These are phyloP conservation scores for Hanseniaspora occidentalis DNA, from an alignment of 805 yeast genomes.

Conservation along the genomic window DNA sequence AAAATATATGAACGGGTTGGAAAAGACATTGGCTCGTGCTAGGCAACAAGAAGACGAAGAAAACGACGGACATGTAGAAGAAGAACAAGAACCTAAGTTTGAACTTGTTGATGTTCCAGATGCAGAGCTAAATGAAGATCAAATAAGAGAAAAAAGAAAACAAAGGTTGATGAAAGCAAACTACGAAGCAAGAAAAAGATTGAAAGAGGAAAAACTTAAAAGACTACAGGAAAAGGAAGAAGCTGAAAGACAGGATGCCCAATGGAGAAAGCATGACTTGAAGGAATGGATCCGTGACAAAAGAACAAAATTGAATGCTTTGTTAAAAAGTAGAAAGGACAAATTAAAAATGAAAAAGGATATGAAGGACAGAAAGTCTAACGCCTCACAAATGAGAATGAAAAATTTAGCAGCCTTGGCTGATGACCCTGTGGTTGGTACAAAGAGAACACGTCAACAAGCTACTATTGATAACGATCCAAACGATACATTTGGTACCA, in stretches of 20 bases:
- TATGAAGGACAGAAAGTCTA: conserved; percentile 76
- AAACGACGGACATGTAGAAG: conserved; percentile 33
- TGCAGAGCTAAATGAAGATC: conserved; percentile 65
- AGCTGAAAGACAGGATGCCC: conserved; percentile 50
- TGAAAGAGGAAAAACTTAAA: conserved; percentile 62
- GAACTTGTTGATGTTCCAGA: conserved; percentile 79
- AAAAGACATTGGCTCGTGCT: conserved; percentile 57
- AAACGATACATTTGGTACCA: conserved; percentile 86
- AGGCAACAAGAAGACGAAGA: conserved; percentile 52
- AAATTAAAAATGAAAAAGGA: conserved; percentile 61
- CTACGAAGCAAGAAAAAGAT: conserved; percentile 76
- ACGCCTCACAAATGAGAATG: conserved; percentile 88
- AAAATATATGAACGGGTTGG: conserved; percentile 51
- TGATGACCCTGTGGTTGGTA: conserved; percentile 34
- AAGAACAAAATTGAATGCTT: conserved; percentile 41
- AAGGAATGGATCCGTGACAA: conserved; percentile 70
- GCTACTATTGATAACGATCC: conserved; percentile 81
- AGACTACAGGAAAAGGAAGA: conserved; percentile 50
- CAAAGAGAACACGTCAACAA: conserved; percentile 40
- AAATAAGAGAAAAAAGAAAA: conserved; percentile 73
- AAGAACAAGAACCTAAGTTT: conserved; percentile 35
- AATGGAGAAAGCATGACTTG: conserved; percentile 67
- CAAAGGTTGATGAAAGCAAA: conserved; percentile 78
- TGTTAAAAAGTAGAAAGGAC: conserved; percentile 56
- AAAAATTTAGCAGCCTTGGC: conserved; percentile 81